These are phyloP conservation scores for Leptographium galeiforme DNA, from an alignment of 2,329 filamentous ascomycete species.

Conservation along the genomic window DNA sequence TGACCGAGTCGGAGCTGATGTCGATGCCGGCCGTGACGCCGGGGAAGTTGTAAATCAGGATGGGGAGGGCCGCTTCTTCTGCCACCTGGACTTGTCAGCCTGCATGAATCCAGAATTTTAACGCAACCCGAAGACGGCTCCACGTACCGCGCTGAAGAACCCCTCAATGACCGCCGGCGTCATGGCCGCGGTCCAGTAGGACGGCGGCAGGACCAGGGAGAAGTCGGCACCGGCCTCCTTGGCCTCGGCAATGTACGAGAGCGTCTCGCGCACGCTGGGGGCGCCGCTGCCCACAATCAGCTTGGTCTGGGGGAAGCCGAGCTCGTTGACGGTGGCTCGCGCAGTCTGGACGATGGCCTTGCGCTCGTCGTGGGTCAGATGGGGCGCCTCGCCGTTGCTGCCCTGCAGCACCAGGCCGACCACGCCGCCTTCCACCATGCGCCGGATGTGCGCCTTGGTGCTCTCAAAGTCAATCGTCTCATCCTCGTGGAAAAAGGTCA, in stretches of 20 bases:
- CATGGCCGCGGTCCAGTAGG: conserved; percentile 51
- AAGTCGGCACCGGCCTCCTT: conserved; percentile 50
- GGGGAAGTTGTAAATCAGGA: conserved; percentile 43
- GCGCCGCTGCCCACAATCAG: conserved; percentile 55
- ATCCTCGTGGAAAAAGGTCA: conserved; percentile 39
- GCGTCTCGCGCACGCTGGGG: conserved; percentile 51
- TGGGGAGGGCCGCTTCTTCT: conserved; percentile 31
- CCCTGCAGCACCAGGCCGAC: conserved; percentile 50
- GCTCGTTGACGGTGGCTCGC: conserved; percentile 29
- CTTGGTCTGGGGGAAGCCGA: conserved; percentile 44
- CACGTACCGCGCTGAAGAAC: conserved; percentile 42
- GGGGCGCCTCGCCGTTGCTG: conserved; percentile 54
- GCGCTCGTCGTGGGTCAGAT: conserved; percentile 46
- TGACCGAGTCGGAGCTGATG: conserved; percentile 35
- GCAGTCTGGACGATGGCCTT: conserved; percentile 41
- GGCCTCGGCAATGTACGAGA: conserved; percentile 51
- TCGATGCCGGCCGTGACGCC: conserved; percentile 38
- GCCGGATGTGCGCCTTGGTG: conserved; percentile 36
- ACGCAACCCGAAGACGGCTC: neutral
- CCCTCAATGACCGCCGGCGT: conserved; percentile 17
- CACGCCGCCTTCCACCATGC: conserved; percentile 45
- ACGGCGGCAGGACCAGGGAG: conserved; percentile 52
- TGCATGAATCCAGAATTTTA: conserved; percentile 16
- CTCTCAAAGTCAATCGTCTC: conserved; percentile 37
- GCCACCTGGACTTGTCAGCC: conserved; percentile 28